Percentiles rank a stretch among this genome's conserved stretches.
Conservation (phyloP, 495 filamentous ascomycete genomes). For the Podospora fimiseda region DNA sequence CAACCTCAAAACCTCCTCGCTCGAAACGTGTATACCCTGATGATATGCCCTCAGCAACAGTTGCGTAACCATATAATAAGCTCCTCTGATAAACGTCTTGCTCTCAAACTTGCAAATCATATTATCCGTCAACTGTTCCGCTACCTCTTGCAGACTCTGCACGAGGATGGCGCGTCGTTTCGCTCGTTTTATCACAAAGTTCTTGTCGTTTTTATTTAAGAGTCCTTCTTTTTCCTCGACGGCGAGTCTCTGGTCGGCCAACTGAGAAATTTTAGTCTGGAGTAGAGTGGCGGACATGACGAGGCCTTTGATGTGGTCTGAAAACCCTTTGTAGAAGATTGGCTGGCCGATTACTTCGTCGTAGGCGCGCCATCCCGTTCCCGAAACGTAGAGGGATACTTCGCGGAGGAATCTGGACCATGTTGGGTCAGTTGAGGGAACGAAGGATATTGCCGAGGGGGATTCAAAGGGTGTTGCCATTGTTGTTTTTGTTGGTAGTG, state of each 20-base stretch:
- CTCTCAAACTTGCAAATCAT: constrained; percentile 99
- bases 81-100: constrained; percentile 82
- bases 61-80: constrained; percentile 86
- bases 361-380: constrained; percentile 90
- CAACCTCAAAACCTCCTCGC: constrained; percentile 81
- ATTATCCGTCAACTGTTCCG: constrained; percentile 74
- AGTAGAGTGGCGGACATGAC: constrained; percentile 73
- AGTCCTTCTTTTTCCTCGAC: constrained; percentile 73
- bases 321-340: constrained; percentile 88
- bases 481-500: too few relatives aligned
- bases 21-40: constrained; percentile 95
- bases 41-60: constrained; percentile 89
- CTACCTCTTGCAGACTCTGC: constrained; percentile 58
- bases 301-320: constrained; percentile 73
- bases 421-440: constrained; percentile 16
- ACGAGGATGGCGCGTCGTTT: constrained; percentile 56
- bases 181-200: constrained; percentile 50
- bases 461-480: not conserved
- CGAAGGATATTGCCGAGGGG: constrained; percentile 16
- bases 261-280: constrained; percentile 62
- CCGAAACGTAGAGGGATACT: constrained; percentile 81
- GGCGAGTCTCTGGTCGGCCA: constrained; percentile 65
- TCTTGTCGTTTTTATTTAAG: constrained; percentile 49
- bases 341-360: constrained; percentile 84
- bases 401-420: constrained; percentile 78